A percentile compares a stretch with the other conserved stretches of the same genome.
These are phyloP conservation scores for Trichoderma afroharzianum DNA, from an alignment of 2,329 filamentous ascomycete genomes.

Conservation along the genomic window DNA sequence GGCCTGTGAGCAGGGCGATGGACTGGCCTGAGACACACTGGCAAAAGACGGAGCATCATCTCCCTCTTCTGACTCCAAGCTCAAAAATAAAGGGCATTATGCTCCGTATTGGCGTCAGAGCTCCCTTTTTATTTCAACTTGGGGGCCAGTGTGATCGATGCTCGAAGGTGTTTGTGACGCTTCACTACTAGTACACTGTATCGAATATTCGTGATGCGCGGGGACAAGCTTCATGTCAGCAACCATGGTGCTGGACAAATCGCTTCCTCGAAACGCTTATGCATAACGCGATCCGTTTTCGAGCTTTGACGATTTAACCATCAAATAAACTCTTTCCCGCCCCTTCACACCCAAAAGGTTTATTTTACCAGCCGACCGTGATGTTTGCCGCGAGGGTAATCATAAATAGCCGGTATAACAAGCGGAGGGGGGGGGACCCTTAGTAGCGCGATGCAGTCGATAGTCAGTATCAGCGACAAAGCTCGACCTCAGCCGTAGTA, in stretches of 20 bases:
- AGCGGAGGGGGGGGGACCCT: background rate
- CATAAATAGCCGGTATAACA: background rate
- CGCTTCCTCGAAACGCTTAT: background rate
- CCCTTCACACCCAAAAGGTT: background rate
- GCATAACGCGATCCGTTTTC: background rate
- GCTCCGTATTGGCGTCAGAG: background rate
- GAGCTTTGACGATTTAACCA: background rate
- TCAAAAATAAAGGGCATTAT: background rate
- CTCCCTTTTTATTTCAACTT: background rate
- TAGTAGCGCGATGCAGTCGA: background rate
- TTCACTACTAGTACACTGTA: background rate
- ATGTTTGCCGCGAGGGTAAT: background rate
- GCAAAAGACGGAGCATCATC: background rate
- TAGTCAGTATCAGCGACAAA: background rate
- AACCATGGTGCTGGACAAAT: too few relatives aligned
- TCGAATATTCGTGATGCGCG: background rate
- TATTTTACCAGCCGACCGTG: background rate
- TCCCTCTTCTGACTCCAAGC: background rate
- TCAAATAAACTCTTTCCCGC: background rate
- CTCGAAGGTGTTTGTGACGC: background rate
- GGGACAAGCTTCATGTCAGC: background rate
- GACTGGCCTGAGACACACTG: background rate
- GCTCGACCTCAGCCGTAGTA: background rate
- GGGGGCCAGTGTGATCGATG: background rate
- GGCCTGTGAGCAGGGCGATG: background rate